These are phyloP conservation scores for Berberis thunbergii DNA, from an alignment of 164 flowering plant species.

Conservation along the genomic window DNA sequence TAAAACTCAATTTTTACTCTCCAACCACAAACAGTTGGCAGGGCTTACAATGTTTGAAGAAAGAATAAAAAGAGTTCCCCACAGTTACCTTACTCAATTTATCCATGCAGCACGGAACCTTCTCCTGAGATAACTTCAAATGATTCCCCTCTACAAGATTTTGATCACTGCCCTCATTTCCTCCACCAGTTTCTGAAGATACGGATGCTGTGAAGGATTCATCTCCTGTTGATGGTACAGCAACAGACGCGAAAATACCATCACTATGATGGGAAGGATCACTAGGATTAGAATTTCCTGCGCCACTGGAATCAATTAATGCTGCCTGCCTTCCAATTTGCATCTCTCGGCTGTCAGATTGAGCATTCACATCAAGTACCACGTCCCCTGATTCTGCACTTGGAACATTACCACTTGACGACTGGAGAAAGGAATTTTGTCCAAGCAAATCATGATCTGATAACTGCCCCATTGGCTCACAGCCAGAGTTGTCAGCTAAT, in stretches of 20 bases:
- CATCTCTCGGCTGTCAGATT: background rate
- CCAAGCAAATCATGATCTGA: constrained; percentile 1
- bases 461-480: background rate
- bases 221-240: background rate
- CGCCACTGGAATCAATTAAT: background rate
- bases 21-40: background rate
- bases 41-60: background rate
- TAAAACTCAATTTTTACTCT: background rate
- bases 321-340: background rate
- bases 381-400: background rate
- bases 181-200: constrained; percentile 5
- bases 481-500: too few species aligned
- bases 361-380: background rate
- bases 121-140: constrained; percentile 1
- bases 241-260: background rate
- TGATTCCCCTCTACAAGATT: constrained; percentile 7
- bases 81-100: constrained; percentile 7
- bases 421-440: background rate
- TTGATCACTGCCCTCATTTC: background rate
- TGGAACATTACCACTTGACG: constrained; percentile 3
- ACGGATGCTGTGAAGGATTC: constrained; percentile 1
- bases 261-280: background rate
- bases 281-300: background rate
- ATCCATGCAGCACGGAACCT: constrained; percentile 3
- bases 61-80: background rate